phyloP scores from a whole-genome alignment of 768 basidiomycete genomes.

The Lyophyllum atratum region DNA sequence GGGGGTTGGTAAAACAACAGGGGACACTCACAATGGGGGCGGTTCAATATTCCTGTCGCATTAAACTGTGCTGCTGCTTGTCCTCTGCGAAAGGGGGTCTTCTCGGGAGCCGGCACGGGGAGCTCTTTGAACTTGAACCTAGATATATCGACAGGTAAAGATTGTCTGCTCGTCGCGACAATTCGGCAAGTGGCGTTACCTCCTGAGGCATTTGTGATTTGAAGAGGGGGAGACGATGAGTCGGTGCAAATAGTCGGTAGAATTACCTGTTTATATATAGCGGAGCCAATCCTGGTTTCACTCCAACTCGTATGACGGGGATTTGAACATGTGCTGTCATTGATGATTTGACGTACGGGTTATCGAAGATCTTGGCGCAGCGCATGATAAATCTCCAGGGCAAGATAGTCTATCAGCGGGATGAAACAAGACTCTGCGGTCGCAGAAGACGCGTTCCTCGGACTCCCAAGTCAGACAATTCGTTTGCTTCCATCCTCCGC shows the following conservation, averaged over 20 bases:
- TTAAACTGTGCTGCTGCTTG: neutral
- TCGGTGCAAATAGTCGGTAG: neutral
- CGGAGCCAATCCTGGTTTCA: conserved; percentile 8
- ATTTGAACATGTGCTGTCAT: neutral
- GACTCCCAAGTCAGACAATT: neutral
- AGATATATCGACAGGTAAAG: neutral
- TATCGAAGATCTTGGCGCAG: too few species aligned
- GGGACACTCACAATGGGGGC: conserved; percentile 10
- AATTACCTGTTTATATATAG: neutral
- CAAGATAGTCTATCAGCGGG: too few species aligned
- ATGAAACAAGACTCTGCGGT: neutral
- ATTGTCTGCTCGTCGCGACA: neutral
- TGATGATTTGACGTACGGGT: too few species aligned
- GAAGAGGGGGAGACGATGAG: neutral
- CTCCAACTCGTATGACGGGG: conserved; percentile 4
- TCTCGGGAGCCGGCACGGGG: conserved; percentile 1
- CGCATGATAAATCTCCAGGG: too few species aligned
- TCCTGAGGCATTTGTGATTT: conserved; percentile 12
- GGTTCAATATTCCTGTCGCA: conserved; percentile 2
- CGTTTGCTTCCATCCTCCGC: neutral
- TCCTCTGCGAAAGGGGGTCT: conserved; percentile 1
- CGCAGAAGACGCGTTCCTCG: neutral
- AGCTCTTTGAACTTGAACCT: conserved; percentile 1
- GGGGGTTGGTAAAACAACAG: neutral
- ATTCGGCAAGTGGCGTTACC: conserved; percentile 1